phyloP scores from a whole-genome alignment of 2,329 filamentous ascomycete species.

The Ramularia endophylla region DNA sequence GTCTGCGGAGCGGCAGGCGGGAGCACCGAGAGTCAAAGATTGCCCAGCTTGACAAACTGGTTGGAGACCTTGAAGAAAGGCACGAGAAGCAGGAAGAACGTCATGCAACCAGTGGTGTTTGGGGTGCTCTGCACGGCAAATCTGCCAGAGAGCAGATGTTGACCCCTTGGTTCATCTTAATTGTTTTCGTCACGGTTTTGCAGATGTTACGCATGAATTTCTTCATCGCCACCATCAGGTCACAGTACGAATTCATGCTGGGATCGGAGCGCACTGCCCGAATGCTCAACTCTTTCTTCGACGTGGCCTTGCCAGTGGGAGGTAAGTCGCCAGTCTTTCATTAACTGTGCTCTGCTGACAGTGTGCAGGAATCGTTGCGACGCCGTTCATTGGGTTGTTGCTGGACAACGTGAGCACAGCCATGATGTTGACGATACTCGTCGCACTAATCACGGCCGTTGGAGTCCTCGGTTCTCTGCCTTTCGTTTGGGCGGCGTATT shows the following conservation, averaged over 20 bases:
- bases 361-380: conserved; percentile 69
- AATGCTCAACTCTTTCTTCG: conserved; percentile 76
- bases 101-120: conserved; percentile 59
- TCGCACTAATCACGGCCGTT: conserved; percentile 64
- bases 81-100: conserved; percentile 15
- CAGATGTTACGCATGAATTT: conserved; percentile 64
- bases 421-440: conserved; percentile 64
- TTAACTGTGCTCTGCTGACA: neutral
- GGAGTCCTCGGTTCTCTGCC: conserved; percentile 73
- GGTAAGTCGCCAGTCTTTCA: conserved; percentile 12
- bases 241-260: conserved; percentile 77
- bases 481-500: conserved; percentile 64
- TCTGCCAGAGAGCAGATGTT: conserved; percentile 66
- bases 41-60: conserved; percentile 66
- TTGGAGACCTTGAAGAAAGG: conserved; percentile 60
- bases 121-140: conserved; percentile 75
- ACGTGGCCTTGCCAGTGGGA: conserved; percentile 61
- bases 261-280: conserved; percentile 55
- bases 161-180: conserved; percentile 77
- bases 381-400: conserved; percentile 78
- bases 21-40: conserved; percentile 59
- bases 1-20: conserved; percentile 48
- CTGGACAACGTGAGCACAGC: conserved; percentile 72
- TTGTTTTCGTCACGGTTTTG: conserved; percentile 65
- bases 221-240: conserved; percentile 78